phyloP scores from a whole-genome alignment of 2,329 filamentous ascomycete species.

The Ophiostoma novo-ulmi region DNA sequence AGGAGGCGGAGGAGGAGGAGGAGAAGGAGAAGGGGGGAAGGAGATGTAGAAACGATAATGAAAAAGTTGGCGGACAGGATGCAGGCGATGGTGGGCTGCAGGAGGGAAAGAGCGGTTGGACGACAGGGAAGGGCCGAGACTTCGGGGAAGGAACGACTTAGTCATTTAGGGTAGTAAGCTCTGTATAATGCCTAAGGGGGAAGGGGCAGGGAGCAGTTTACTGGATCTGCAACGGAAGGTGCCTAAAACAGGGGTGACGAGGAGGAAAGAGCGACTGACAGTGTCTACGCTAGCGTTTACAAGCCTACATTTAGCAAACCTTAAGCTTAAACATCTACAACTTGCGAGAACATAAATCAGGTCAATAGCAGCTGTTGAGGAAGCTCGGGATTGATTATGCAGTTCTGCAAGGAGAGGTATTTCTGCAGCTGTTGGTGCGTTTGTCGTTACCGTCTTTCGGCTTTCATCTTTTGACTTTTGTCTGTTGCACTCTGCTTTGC shows the following conservation, averaged over 20 bases:
- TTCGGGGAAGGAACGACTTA: constrained; percentile 4
- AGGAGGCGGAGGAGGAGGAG: constrained; percentile 17
- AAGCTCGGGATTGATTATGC: background rate
- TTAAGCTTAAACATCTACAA: constrained; percentile 1
- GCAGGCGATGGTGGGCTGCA: constrained; percentile 18
- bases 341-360: background rate
- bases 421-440: background rate
- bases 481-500: background rate
- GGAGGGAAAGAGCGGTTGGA: constrained; percentile 17
- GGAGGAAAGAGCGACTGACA: background rate
- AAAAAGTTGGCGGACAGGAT: constrained; percentile 20
- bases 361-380: background rate
- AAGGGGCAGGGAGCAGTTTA: background rate
- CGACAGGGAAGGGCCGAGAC: constrained; percentile 15
- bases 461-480: background rate
- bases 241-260: background rate
- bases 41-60: constrained; percentile 10
- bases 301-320: background rate
- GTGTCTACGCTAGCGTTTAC: background rate
- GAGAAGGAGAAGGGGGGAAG: constrained; percentile 4
- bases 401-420: background rate
- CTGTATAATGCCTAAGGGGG: background rate
- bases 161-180: background rate
- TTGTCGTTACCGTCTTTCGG: background rate
- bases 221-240: background rate